Percentiles rank a stretch among this genome's conserved stretches.
These are phyloP conservation scores for Cyclotella atomus DNA, from an alignment of 108 stramenopile genomes.

Conservation along the genomic window DNA sequence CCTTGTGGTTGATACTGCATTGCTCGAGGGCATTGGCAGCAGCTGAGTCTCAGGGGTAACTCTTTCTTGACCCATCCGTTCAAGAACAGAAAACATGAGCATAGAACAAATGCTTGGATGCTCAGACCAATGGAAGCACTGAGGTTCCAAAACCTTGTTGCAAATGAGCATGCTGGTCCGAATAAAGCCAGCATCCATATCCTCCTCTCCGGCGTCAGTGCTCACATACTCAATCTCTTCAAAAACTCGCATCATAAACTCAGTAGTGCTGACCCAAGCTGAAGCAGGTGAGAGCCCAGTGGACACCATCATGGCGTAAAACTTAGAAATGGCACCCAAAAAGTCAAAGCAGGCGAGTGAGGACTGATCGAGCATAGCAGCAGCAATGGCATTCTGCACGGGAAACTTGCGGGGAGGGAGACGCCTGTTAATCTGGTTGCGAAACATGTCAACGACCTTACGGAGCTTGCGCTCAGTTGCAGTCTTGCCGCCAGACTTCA, in stretches of 20 bases:
- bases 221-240: neutral
- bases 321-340: neutral
- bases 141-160: neutral
- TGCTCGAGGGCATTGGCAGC: neutral
- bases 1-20: neutral
- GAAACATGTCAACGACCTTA: neutral
- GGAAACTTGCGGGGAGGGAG: neutral
- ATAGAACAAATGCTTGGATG: neutral
- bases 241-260: neutral
- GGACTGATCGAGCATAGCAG: neutral
- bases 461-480: neutral
- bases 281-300: neutral
- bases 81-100: neutral
- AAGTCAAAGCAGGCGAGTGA: neutral
- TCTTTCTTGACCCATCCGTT: neutral
- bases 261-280: neutral
- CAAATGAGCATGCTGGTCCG: slow-evolving; percentile 2
- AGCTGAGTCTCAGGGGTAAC: neutral
- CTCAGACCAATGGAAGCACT: neutral
- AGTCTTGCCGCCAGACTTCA: slow-evolving; percentile 3
- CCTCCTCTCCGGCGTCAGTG: neutral
- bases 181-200: slow-evolving; percentile 1
- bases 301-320: neutral
- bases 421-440: neutral
- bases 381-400: neutral